A percentile compares a stretch with the other conserved stretches of the same genome.
Conservation (phyloP, 345 rosid species). For the Gossypium anomalum region DNA sequence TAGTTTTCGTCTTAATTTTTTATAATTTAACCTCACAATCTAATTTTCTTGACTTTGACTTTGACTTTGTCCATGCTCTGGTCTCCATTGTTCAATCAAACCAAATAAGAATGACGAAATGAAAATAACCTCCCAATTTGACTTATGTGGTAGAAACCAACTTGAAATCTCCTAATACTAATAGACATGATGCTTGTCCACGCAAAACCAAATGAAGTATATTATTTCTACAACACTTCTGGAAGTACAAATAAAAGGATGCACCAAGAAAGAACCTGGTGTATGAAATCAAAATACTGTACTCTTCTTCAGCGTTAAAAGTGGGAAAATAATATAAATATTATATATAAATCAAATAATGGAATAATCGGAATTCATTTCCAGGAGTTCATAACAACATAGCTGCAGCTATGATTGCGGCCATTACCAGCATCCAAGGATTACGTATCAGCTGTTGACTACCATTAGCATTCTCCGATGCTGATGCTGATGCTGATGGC, state of each 20-base stretch:
- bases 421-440: slow-evolving; percentile 11
- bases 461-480: slow-evolving; percentile 16
- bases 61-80: too few relatives aligned
- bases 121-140: too few relatives aligned
- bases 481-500: slow-evolving; percentile 22
- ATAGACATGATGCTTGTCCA: too few relatives aligned
- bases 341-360: not conserved
- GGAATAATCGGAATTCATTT: not conserved
- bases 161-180: too few relatives aligned
- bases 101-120: too few relatives aligned
- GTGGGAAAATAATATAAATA: not conserved
- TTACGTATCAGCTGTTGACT: slow-evolving; percentile 13
- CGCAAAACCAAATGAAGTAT: too few relatives aligned
- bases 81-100: too few relatives aligned
- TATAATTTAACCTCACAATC: too few relatives aligned
- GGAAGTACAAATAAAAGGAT: not conserved
- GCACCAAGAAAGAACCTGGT: not conserved
- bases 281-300: not conserved
- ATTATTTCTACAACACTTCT: not conserved
- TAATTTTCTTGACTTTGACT: too few relatives aligned
- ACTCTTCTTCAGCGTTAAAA: slow-evolving; percentile 8
- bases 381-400: slow-evolving; percentile 24
- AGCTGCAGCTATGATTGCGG: slow-evolving; percentile 8
- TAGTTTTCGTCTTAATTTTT: too few relatives aligned
- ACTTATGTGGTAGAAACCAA: too few relatives aligned